Base-by-base conservation (phyloP, 2,329 filamentous ascomycete genomes). In the Fusarium circinatum region DNA sequence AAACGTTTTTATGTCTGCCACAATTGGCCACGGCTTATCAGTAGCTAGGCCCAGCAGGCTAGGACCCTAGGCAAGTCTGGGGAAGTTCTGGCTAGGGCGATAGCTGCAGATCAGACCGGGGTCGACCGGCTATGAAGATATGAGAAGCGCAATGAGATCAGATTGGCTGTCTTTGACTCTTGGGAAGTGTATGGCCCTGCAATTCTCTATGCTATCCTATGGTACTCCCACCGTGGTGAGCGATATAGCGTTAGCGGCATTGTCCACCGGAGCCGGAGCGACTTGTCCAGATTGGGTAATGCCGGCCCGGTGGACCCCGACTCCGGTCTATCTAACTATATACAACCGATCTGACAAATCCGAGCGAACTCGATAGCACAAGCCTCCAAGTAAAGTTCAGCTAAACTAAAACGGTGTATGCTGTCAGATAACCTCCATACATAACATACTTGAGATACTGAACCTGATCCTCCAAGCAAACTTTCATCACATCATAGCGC, bases 51-150 rank as follows among this genome's bases (percentile, higher is more conserved):
- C 14, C n/a, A 18, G n/a, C n/a, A 9, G n/a, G 24, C 38, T 18
- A 34, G 10, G 2, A 24, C n/a, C 55, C 28, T 49, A 6, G n/a
- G 4, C 26, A n/a, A 13, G 36, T 42, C 24, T 17, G 58, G 47
- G 38, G 59, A 62, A 62, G 49, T 18, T 44, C 30, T 62, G 30
- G 30, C 59, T 62, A 56, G 28, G 13, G 30, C 7, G 48, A 62
- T 62, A 38, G 59, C 30, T 56, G 49, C 22, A 56, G 49, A 62
- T 56, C 48, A 62, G 59, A 56, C 59, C 49, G 38, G 38, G 59
- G 59, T 61, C 28, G 58, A 61, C 58, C 47, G 58, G 36, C 47
- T 54, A 18, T 54, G 58, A 17, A 54, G 36, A 42, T 54, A 13
- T 32, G 9, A 61, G 12, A 3, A 34, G 49, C 20, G 17, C 28